These are phyloP conservation scores for Gynochthodes officinalis DNA, from an alignment of 257 asterid species.

Conservation along the genomic window DNA sequence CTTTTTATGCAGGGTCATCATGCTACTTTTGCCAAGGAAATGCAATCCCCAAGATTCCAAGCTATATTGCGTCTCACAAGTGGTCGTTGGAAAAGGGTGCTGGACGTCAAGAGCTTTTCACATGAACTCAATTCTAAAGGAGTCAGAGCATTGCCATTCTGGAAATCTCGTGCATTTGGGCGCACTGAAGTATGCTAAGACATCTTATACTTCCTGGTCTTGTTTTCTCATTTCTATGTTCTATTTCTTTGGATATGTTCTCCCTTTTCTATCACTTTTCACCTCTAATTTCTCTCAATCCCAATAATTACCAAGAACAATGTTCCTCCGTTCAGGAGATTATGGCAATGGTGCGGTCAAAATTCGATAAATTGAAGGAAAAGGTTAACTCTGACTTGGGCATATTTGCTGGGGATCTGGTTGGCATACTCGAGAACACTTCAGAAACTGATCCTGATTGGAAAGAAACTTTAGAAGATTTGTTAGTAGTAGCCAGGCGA, in stretches of 20 bases:
- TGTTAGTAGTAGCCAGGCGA: constrained; percentile 75
- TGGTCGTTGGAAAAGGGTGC: constrained; percentile 58
- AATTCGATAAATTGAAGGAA: constrained; percentile 74
- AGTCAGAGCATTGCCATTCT: constrained; percentile 85
- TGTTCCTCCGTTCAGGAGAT: constrained; percentile 55
- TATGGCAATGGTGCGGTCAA: constrained; percentile 64
- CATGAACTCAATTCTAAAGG: constrained; percentile 96
- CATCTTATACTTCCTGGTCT: constrained; percentile 29
- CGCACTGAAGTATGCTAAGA: constrained; percentile 69
- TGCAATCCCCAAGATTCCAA: constrained; percentile 95
- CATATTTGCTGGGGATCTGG: constrained; percentile 86
- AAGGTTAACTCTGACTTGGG: constrained; percentile 89
- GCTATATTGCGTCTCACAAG: constrained; percentile 86
- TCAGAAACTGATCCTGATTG: constrained; percentile 62
- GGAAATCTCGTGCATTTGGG: constrained; percentile 94
- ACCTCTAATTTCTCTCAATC: too few relatives aligned
- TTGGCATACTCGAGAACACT: constrained; percentile 67
- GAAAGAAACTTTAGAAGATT: constrained; percentile 76
- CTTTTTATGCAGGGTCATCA: constrained; percentile 59
- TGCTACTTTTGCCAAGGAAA: constrained; percentile 77
- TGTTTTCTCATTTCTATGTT: not conserved
- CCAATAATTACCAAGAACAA: constrained; percentile 17
- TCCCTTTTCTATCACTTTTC: not conserved
- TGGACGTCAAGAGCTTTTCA: constrained; percentile 88
- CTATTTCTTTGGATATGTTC: constrained; percentile 17